A percentile compares a stretch with the other conserved stretches of the same genome.
Evolutionary conservation across 495 filamentous ascomycete genomes (phyloP).

Genomic region (Pyrenula aspistea): DNA sequence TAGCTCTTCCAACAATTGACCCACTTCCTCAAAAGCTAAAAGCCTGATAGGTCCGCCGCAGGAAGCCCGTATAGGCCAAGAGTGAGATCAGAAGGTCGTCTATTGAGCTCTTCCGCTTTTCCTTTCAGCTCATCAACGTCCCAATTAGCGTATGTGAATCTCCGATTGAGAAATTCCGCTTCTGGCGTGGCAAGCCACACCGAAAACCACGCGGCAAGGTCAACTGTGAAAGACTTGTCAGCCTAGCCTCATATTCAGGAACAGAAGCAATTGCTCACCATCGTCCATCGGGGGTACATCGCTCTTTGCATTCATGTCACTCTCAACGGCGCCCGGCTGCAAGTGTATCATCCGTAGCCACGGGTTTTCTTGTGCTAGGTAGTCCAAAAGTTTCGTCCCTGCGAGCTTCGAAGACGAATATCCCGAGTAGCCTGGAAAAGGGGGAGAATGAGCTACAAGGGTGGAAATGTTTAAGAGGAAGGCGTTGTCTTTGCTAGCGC

Average conservation of each 20-base stretch:
- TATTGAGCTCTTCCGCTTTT: slow-evolving; percentile 40
- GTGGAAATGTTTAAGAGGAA: too few relatives aligned
- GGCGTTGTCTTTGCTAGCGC: too few relatives aligned
- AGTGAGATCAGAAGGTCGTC: too few relatives aligned
- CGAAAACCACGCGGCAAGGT: slow-evolving; percentile 26
- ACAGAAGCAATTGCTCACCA: too few relatives aligned
- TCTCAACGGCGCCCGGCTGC: slow-evolving; percentile 29
- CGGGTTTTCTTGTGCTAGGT: slow-evolving; percentile 25
- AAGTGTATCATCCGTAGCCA: slow-evolving; percentile 21
- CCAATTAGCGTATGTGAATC: slow-evolving; percentile 32
- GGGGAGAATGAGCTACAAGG: too few relatives aligned
- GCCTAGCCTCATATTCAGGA: too few relatives aligned
- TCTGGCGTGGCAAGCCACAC: slow-evolving; percentile 28
- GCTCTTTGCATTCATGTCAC: slow-evolving; percentile 14
- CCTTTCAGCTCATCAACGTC: slow-evolving; percentile 39
- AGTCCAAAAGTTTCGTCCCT: slow-evolving; percentile 23
- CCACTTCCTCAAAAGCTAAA: too few relatives aligned
- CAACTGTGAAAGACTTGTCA: too few relatives aligned
- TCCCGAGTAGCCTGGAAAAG: slow-evolving; percentile 20
- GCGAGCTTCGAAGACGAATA: slow-evolving; percentile 30
- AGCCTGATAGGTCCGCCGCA: too few relatives aligned
- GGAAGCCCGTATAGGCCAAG: too few relatives aligned
- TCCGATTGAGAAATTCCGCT: slow-evolving; percentile 29
- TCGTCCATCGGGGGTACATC: slow-evolving; percentile 18
- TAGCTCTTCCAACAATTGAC: too few relatives aligned